Base-by-base conservation (phyloP, 1,284 basidiomycete species). In the Apiotrichum akiyoshidainum region DNA sequence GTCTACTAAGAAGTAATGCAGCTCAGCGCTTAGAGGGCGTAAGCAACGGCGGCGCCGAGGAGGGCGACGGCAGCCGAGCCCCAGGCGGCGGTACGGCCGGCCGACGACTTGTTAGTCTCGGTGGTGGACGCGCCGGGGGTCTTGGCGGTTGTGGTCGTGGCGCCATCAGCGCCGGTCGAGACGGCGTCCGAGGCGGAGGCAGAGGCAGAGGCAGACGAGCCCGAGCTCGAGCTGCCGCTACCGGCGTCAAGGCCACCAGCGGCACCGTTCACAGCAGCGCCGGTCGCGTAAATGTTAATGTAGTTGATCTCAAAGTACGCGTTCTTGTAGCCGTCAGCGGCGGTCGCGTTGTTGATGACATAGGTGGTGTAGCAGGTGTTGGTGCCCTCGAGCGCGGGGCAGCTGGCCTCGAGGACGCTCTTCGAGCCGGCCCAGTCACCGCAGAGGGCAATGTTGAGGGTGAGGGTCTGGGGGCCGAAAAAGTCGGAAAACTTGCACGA, bases 371-470 rank as follows among this genome's bases (percentile, higher is more conserved):
- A 89, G 74, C 74, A 72, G 44, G 17, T 47, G 42, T 54, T 56
- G 16, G 64, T 61, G 7, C 65, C 70, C 0, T 42, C 54, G 16
- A 78, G 66, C 6, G 68, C 58, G 11, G 68, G 69, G 75, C 89
- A 90, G 0, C 87, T 89, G 69, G 84, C 71, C 14, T 80, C 75
- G 72, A 88, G 87, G 39, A 84, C 77, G 35, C 75, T 66, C 7
- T 83, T 41, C n/a, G 77, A 72, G 8, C 84, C 84, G 5, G 85
- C 71, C 82, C 83, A 85, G 60, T 76, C 76, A 26, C 85, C 77
- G 59, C 89, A 90, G 13, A 90, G 82, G 1, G 88, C 87, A 60
- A 88, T 88, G 71, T 87, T 84, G 64, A 90, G 84, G 68, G 91
- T 87, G 48, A 90, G 80, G 55, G 83, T 80, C 68, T 89, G 87